phyloP scores from a whole-genome alignment of 1,139 yeast species.

The Arxiozyma heterogenica region DNA sequence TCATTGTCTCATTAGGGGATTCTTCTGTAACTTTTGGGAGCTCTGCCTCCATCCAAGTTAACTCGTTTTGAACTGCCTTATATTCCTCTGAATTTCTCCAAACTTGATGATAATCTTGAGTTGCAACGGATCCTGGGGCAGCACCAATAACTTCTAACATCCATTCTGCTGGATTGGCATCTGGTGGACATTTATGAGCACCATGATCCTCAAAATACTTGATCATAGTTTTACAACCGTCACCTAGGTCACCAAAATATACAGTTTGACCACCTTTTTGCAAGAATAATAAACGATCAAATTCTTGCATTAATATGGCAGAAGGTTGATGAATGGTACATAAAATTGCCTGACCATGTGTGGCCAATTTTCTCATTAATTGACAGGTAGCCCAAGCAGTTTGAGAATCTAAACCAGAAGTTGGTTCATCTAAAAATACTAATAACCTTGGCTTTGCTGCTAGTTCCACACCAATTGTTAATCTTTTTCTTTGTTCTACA shows the following conservation, averaged over 20 bases:
- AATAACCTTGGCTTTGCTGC: slow-evolving; percentile 80
- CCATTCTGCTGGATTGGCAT: slow-evolving; percentile 78
- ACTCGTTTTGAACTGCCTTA: slow-evolving; percentile 36
- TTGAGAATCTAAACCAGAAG: slow-evolving; percentile 87
- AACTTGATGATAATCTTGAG: slow-evolving; percentile 53
- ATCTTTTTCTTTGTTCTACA: slow-evolving; percentile 79
- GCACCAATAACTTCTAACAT: slow-evolving; percentile 75
- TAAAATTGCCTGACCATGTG: slow-evolving; percentile 73
- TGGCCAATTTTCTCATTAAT: slow-evolving; percentile 63
- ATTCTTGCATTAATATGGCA: slow-evolving; percentile 65
- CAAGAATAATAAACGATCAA: slow-evolving; percentile 64
- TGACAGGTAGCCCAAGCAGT: slow-evolving; percentile 83
- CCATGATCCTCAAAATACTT: slow-evolving; percentile 64
- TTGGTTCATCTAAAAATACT: slow-evolving; percentile 82
- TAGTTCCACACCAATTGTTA: slow-evolving; percentile 78
- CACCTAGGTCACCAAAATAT: slow-evolving; percentile 73
- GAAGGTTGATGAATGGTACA: slow-evolving; percentile 84
- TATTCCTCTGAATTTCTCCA: slow-evolving; percentile 57
- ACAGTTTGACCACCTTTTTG: slow-evolving; percentile 72
- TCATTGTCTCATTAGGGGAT: slow-evolving; percentile 28
- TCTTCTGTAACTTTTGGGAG: slow-evolving; percentile 32
- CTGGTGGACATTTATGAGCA: slow-evolving; percentile 53
- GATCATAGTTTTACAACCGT: slow-evolving; percentile 50
- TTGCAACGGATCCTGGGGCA: slow-evolving; percentile 66
- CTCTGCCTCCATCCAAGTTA: slow-evolving; percentile 40